Base-by-base conservation (phyloP, 2,329 filamentous ascomycete species). In the Xylariaceae sp. region DNA sequence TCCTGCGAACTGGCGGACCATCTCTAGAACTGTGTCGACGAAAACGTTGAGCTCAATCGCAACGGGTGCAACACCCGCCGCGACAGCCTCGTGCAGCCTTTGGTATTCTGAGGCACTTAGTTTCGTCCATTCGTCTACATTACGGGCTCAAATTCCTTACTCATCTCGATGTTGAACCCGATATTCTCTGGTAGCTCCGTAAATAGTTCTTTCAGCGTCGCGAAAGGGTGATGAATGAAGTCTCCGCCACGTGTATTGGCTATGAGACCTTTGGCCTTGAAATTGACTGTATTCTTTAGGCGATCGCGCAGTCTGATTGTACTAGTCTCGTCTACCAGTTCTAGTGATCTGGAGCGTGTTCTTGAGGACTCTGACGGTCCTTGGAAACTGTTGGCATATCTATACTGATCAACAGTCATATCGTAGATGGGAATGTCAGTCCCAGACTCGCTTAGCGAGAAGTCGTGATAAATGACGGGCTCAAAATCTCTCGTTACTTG, bases 401-500 rank as follows among this genome's bases (percentile, higher is more conserved):
- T 61, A 53, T 70, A 71, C 61, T 75, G 73, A 13, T 71, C 66
- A 6, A 71, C 55, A 7, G 61, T 72, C 14, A 74, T 46, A 45
- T 66, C 66, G 56, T 75, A 70, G 16, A 75, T 64, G 13, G 72
- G 66, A 31, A 69, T 58, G 53, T 75, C 72, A 4, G 70, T 70
- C 2, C 73, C 73, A 5, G 69, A 66, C 51, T 75, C 72, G 53
- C 71, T 74, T 6, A 75, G 53, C 2, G 67, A 67, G 47, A 73
- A 75, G 54, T 75, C 71, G 53, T 75, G 72, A 45, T 70, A 75
- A 14, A 74, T 65, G 11, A 75, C 65, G 2, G 73, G 69, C 11
- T 69, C 59, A 36, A 66, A 58, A 45, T 75, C 73, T 55, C 66
- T 67, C 1, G 73, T 75, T 14, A 75, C 56, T 53, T 75, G 73